phyloP scores from a whole-genome alignment of 495 filamentous ascomycete genomes.

The Podospora appendiculata region DNA sequence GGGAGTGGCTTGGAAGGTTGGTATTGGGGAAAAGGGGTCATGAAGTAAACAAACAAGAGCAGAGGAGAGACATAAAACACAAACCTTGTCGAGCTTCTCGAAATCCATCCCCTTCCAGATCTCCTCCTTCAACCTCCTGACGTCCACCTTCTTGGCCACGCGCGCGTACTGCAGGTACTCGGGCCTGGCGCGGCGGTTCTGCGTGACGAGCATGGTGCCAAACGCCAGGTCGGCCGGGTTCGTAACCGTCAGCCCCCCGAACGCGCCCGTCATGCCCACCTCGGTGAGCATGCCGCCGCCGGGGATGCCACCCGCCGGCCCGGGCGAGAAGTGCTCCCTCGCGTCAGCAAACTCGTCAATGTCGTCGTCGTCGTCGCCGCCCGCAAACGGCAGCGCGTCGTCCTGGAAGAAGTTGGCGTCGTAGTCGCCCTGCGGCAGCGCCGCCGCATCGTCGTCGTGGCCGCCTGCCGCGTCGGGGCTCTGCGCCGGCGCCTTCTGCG shows the following conservation, averaged over 20 bases:
- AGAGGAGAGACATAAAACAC: too few relatives aligned
- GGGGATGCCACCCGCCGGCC: slow-evolving; percentile 30
- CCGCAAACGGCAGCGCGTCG: slow-evolving; percentile 72
- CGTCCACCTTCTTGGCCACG: slow-evolving; percentile 98
- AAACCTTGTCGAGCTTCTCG: slow-evolving; percentile 35
- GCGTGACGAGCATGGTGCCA: slow-evolving; percentile 89
- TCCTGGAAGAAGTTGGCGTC: slow-evolving; percentile 98
- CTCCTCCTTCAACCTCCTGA: slow-evolving; percentile 86
- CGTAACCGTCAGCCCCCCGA: slow-evolving; percentile 40
- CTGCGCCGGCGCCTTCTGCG: slow-evolving; percentile 50
- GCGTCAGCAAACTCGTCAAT: slow-evolving; percentile 80
- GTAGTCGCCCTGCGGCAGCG: slow-evolving; percentile 60
- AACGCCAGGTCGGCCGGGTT: slow-evolving; percentile 58
- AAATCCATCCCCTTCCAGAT: slow-evolving; percentile 87
- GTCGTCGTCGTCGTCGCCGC: slow-evolving; percentile 61
- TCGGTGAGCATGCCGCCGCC: slow-evolving; percentile 25
- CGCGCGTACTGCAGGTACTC: slow-evolving; percentile 97
- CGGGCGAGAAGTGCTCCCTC: slow-evolving; percentile 78
- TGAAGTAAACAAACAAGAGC: neutral
- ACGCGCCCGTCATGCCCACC: slow-evolving; percentile 39
- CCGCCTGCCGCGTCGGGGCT: slow-evolving; percentile 5
- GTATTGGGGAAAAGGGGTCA: neutral
- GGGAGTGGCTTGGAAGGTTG: too few relatives aligned
- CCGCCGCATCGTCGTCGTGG: neutral
- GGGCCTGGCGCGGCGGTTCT: slow-evolving; percentile 69